phyloP scores from a whole-genome alignment of 257 asterid genomes.

The Solanum bulbocastanum region DNA sequence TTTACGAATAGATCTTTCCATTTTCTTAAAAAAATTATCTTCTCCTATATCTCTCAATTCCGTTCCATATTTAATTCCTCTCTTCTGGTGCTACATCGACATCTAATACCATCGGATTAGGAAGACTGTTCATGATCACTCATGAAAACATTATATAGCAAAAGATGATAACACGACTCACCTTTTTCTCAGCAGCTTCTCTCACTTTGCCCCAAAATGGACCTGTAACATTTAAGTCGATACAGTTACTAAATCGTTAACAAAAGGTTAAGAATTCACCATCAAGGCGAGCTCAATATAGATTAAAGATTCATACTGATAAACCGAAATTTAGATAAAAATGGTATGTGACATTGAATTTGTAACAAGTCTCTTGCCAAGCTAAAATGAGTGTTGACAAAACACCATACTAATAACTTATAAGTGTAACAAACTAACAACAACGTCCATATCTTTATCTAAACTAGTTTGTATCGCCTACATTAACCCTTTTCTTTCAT shows the following conservation, averaged over 20 bases:
- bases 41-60: neutral
- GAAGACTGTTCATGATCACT: neutral
- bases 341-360: neutral
- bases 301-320: neutral
- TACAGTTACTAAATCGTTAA: neutral
- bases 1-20: neutral
- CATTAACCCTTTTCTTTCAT: neutral
- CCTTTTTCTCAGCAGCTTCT: slow-evolving; percentile 4
- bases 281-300: neutral
- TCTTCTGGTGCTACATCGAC: neutral
- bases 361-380: neutral
- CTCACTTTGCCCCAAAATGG: neutral
- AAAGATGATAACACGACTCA: neutral
- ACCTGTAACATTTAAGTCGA: neutral
- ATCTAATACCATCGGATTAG: neutral
- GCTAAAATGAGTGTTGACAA: neutral
- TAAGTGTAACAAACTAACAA: neutral
- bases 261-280: neutral
- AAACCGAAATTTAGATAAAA: neutral
- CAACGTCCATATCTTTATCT: neutral
- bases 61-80: neutral
- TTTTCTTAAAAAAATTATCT: neutral
- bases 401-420: neutral
- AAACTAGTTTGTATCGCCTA: neutral
- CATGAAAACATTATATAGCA: neutral